These are phyloP conservation scores for Caloboletus firmus DNA, from an alignment of 1,284 basidiomycete species.

Conservation along the genomic window DNA sequence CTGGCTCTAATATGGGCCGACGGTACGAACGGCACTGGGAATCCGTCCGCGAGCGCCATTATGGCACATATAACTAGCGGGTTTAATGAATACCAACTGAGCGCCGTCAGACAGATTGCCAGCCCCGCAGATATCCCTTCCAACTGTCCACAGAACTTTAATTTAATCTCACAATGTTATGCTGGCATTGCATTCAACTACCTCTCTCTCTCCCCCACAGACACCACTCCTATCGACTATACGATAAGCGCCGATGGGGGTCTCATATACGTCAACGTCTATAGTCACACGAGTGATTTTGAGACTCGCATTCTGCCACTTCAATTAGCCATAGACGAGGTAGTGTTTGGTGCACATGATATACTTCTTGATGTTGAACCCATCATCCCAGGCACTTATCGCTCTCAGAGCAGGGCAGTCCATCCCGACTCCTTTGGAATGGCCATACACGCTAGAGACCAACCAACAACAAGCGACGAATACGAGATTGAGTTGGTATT, in stretches of 20 bases:
- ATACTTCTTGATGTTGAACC: neutral
- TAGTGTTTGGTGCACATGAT: constrained; percentile 30
- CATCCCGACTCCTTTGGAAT: constrained; percentile 58
- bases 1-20: constrained; percentile 65
- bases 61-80: constrained; percentile 55
- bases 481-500: constrained; percentile 54
- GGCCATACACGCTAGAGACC: constrained; percentile 70
- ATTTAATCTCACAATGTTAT: constrained; percentile 67
- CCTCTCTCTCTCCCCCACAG: constrained; percentile 46
- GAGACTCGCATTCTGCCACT: constrained; percentile 68
- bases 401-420: constrained; percentile 57
- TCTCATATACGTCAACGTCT: constrained; percentile 62
- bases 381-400: constrained; percentile 55
- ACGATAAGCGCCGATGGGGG: constrained; percentile 71
- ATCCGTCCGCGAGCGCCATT: constrained; percentile 53
- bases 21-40: constrained; percentile 51
- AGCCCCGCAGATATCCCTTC: constrained; percentile 50
- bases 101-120: constrained; percentile 48
- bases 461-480: constrained; percentile 58
- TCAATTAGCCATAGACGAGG: constrained; percentile 77
- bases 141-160: constrained; percentile 74
- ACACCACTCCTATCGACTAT: constrained; percentile 55
- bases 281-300: constrained; percentile 65
- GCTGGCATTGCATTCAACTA: constrained; percentile 67
- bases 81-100: constrained; percentile 47